phyloP scores from a whole-genome alignment of 805 yeast genomes.

The Saturnispora ahearnii region DNA sequence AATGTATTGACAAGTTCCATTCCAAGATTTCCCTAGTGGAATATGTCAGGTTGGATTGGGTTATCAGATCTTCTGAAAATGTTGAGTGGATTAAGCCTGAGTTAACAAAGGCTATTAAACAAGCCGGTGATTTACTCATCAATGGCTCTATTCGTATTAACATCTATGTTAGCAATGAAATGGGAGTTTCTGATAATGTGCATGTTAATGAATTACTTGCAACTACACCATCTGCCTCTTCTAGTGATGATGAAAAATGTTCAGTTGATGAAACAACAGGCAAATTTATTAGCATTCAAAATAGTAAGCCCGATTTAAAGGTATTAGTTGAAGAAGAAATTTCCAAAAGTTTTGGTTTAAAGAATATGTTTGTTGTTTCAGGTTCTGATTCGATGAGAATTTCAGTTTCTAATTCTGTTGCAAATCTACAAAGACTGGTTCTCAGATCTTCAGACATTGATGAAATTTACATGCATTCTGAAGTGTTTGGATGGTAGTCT shows the following conservation, averaged over 20 bases:
- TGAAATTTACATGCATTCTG: slow-evolving; percentile 44
- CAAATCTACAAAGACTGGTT: slow-evolving; percentile 33
- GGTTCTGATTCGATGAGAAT: slow-evolving; percentile 37
- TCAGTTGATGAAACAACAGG: background rate
- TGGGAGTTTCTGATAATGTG: background rate
- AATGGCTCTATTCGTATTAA: slow-evolving; percentile 12
- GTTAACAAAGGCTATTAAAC: slow-evolving; percentile 26
- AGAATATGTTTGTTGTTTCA: slow-evolving; percentile 36
- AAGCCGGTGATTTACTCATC: slow-evolving; percentile 20
- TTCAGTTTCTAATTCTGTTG: slow-evolving; percentile 32
- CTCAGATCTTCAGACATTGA: slow-evolving; percentile 22
- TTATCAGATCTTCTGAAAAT: slow-evolving; percentile 28
- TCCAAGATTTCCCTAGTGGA: slow-evolving; percentile 16
- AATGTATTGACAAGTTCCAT: slow-evolving; percentile 20
- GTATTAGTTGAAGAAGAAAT: slow-evolving; percentile 14
- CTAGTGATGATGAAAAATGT: background rate
- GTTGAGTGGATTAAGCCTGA: slow-evolving; percentile 36
- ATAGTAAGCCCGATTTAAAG: slow-evolving; percentile 13
- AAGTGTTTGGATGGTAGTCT: slow-evolving; percentile 37
- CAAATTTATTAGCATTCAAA: slow-evolving; percentile 1
- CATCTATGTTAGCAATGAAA: slow-evolving; percentile 10
- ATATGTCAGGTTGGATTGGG: slow-evolving; percentile 37
- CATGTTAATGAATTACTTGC: background rate
- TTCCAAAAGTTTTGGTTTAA: slow-evolving; percentile 23
- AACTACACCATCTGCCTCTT: background rate